Evolutionary conservation across 2,329 filamentous ascomycete genomes (phyloP), one percentile per base, ranked within the genome.

Genomic region (Myriangium duriaei): DNA sequence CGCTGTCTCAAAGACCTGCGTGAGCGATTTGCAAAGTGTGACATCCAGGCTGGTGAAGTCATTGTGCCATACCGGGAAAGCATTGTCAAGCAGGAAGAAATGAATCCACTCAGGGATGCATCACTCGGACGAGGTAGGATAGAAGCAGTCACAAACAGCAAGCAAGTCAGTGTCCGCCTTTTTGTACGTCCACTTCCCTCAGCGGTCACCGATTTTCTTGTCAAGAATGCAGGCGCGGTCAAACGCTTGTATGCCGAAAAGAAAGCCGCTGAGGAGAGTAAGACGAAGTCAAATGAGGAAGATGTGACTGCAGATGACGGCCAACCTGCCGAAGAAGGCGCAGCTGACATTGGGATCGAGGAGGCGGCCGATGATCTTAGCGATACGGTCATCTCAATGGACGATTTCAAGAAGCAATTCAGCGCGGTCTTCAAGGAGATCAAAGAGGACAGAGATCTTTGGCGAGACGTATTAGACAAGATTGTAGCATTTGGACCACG

Each of bases 11-110:
- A 91, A 37, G 91, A 98, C 63, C 67, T 98, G 16, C 74, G 85
- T 44, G 91, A 98, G 55, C 72, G 91, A 4, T 98, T 94, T 54
- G 88, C 91, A 4, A 79, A 76, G 46, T 96, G 92, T 54, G 88
- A 96, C 48, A 87, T 98, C 37, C 88, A 96, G 54, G 84, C 84
- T 17, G 87, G 91, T 40, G 83, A 84, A 30, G 83, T 91, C 1
- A 96, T 98, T 44, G 91, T 98, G 11, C 91, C 91, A 0, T 98
- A 94, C 59, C 73, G 87, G 40, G 91, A 98, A 62, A 91, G 85
- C 0, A 94, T 93, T 42, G 78, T 95, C 29, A 49, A 50, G 28
- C 82, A 79, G 1, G 75, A 86, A 26, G 91, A 98, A 59, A 98
- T 98, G 91, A 79, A 86, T 15, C 77, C 86, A 1, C 81, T 85